Evolutionary conservation across 2,329 filamentous ascomycete genomes (phyloP), one percentile per base, ranked within the genome.

Genomic region (Mollisia scopiformis): DNA sequence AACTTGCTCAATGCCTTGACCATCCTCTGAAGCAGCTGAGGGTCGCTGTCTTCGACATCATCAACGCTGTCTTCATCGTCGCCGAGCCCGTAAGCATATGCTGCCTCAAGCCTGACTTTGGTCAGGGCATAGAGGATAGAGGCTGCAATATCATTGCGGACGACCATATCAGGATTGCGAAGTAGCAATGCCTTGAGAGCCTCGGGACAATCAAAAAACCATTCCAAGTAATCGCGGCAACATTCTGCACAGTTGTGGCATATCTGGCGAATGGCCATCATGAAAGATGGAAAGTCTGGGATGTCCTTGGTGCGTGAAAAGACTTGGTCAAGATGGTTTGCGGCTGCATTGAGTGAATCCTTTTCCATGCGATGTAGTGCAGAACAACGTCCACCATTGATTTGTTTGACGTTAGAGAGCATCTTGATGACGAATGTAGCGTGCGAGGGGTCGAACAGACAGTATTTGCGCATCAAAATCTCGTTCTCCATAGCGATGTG

Each of bases 321-420:
- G 43, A 96, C 82, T 71, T 94, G 90, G 67, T 93, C 89, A 37
- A 96, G 76, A 67, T 94, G 90, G 54, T 84, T 80, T 2, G 91
- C 72, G 1, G 83, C 78, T 62, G 85, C 80, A 14, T 78, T 75
- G 68, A 91, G 78, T 2, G 84, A 83, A 49, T 78, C 65, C 19
- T 78, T 77, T 68, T 85, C 80, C 16, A 80, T 66, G 19, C 62
- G 66, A 66, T 84, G 81, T 16, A 82, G 75, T 14, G 77, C 71
- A 1, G 81, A 82, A 69, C 84, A 86, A n/a, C 75, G 74, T 0
- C 78, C 77, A 8, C 75, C 72, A 53, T 79, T 81, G 33, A 84
- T 69, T 21, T 78, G 75, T 51, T 80, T 84, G 53, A 88, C 77
- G 39, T 84, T 82, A 7, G 78, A 75, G 30, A 95, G 81, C 37